Base-by-base conservation (phyloP, 1,284 basidiomycete species). In the Cutaneotrichosporon mucoides region DNA sequence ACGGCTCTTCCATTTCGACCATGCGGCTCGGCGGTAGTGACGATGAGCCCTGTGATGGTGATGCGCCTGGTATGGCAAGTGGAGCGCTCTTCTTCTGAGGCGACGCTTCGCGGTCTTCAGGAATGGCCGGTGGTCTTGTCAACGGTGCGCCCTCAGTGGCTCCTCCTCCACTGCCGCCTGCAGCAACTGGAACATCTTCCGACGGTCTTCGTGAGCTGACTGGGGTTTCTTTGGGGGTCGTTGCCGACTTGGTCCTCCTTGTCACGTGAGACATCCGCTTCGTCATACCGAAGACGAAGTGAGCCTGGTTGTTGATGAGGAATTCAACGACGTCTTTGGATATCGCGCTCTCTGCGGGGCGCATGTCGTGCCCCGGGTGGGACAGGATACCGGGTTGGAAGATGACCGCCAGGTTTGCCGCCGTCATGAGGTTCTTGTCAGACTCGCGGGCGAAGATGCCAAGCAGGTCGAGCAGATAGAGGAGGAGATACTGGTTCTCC, bases 401-500 rank as follows among this genome's bases (percentile, higher is more conserved):
- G 62, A 96, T 92, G 49, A 94, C 88, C 7, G 93, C 93, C 16
- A 97, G 85, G 77, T 96, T 99, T 61, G 89, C 84, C 12, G 94
- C 89, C 1, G 89, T 94, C 95, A 99, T 99, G 49, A 94, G 81
- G 74, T 98, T 99, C 80, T 88, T 89, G 67, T 93, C 89, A 34
- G 87, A 85, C 74, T 92, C 92, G 59, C 88, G 85, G 2, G 92
- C 88, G 79, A 99, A 97, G 7, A 99, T 92, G 50, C 92, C 92
- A 50, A 99, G 82, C 24, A 99, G 84, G 76, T 99, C 95, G 62
- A 99, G 84, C 38, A 99, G 91, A 76, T 99, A 99, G 57, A 98
- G 86, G 35, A 99, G 82, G 24, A 99, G 85, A 74, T 94, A 96
- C 73, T 95, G 92, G 68, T 96, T 95, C 38, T 89, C 84, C 13